These are phyloP conservation scores for Nepenthes gracilis DNA, from an alignment of 148 eudicot species.

Conservation along the genomic window DNA sequence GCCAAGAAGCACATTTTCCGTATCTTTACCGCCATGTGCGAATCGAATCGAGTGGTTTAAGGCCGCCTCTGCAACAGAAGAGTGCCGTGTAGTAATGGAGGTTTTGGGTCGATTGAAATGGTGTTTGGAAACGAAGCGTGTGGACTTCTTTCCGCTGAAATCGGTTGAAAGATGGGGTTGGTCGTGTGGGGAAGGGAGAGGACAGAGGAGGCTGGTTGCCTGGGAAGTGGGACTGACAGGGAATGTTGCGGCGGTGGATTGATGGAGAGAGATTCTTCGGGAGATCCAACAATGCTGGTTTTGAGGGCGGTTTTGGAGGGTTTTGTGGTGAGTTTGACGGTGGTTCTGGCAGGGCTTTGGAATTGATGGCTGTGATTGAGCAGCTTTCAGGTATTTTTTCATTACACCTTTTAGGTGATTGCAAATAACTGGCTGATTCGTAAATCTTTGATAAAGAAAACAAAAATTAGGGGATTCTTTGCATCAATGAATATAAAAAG, in stretches of 20 bases:
- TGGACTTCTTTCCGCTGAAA: constrained; percentile 71
- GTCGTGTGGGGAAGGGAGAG: constrained; percentile 10
- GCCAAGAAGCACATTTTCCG: constrained; percentile 24
- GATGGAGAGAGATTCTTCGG: constrained; percentile 22
- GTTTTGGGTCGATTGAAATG: constrained; percentile 69
- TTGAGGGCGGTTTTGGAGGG: constrained; percentile 25
- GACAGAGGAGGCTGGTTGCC: constrained; percentile 9
- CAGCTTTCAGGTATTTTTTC: neutral
- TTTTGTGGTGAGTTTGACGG: constrained; percentile 21
- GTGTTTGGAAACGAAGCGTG: constrained; percentile 77
- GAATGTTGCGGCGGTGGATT: constrained; percentile 7
- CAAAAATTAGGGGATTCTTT: no score
- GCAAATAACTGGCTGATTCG: no score
- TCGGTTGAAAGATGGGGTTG: constrained; percentile 56
- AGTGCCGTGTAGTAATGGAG: constrained; percentile 36
- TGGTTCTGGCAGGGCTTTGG: constrained; percentile 6
- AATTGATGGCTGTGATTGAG: constrained; percentile 44
- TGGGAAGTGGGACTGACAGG: constrained; percentile 8
- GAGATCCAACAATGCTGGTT: constrained; percentile 14
- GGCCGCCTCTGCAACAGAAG: constrained; percentile 45
- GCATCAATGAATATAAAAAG: no score
- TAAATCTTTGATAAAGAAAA: no score
- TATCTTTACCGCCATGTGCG: constrained; percentile 11
- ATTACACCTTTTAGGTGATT: no score
- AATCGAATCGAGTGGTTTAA: constrained; percentile 22